Conservation (phyloP, 2,329 filamentous ascomycete genomes). For the Aspergillus ruber region DNA sequence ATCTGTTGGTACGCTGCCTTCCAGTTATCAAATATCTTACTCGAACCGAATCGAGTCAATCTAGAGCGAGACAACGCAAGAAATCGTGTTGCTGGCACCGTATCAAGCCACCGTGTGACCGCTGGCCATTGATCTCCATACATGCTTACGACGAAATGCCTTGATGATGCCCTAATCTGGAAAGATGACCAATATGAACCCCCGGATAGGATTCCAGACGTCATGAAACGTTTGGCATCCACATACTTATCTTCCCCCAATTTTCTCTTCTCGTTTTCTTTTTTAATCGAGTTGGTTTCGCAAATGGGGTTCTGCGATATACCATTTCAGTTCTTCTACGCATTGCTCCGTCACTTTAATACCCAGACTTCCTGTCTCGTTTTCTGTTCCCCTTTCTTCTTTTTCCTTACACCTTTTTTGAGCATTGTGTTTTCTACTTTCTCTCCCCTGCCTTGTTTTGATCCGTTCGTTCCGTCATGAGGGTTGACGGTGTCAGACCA, state of each 20-base stretch:
- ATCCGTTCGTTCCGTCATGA: not conserved
- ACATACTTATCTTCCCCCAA: not conserved
- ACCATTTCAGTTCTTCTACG: not conserved
- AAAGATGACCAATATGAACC: conserved; percentile 1
- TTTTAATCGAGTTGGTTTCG: not conserved
- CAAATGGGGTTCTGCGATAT: not conserved
- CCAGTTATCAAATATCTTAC: not conserved
- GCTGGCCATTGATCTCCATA: not conserved
- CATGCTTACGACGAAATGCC: conserved; percentile 10
- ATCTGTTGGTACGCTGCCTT: not conserved
- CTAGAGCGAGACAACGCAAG: not conserved
- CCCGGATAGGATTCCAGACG: not conserved
- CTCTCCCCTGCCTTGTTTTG: not conserved
- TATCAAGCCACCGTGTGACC: not conserved
- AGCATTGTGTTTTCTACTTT: conserved; percentile 5
- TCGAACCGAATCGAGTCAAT: not conserved
- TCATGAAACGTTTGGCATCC: not conserved
- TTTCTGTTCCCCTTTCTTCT: conserved; percentile 3
- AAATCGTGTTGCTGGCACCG: not conserved
- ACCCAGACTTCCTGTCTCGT: conserved; percentile 1
- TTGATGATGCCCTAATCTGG: not conserved
- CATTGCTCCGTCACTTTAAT: not conserved
- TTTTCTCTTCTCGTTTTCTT: not conserved
- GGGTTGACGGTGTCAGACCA: not conserved
- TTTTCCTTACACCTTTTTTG: conserved; percentile 6